phyloP scores from a whole-genome alignment of 1,139 yeast species.

The Pichia sp. region DNA sequence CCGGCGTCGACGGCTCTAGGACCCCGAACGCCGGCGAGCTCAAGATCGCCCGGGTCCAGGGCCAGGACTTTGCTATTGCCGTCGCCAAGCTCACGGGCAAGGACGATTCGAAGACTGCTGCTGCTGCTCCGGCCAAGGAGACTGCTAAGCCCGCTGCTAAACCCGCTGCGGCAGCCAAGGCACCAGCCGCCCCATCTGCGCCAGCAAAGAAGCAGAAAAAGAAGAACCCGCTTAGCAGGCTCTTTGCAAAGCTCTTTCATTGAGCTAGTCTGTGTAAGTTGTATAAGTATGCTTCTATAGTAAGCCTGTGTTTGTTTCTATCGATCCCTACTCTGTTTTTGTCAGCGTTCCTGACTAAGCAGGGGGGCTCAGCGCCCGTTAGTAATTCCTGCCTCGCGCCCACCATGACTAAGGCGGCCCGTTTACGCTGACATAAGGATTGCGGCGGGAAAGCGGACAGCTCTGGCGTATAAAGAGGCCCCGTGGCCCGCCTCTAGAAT shows the following conservation, averaged over 20 bases:
- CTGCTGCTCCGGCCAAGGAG: background rate
- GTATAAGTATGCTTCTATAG: background rate
- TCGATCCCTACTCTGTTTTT: no score
- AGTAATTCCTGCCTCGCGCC: background rate
- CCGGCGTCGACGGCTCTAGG: constrained; percentile 48
- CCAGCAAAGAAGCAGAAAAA: constrained; percentile 4
- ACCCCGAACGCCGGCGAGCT: constrained; percentile 40
- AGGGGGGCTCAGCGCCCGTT: constrained; percentile 1
- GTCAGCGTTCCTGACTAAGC: background rate
- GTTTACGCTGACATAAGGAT: no score
- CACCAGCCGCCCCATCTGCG: constrained; percentile 1
- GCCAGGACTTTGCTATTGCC: constrained; percentile 38
- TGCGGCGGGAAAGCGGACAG: no score
- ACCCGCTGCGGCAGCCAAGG: constrained; percentile 3
- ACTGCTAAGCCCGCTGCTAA: constrained; percentile 2
- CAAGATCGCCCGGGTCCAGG: constrained; percentile 41
- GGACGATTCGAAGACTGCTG: background rate
- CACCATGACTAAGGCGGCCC: background rate
- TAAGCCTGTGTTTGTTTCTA: background rate
- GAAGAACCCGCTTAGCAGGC: constrained; percentile 10
- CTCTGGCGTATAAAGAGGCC: background rate
- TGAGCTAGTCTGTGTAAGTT: constrained; percentile 1
- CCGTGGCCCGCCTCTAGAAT: background rate
- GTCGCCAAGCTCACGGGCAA: constrained; percentile 28
- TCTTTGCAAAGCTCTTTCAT: constrained; percentile 13